Conservation (phyloP, 495 filamentous ascomycete species). For the Aspergillus incahuasiensis region DNA sequence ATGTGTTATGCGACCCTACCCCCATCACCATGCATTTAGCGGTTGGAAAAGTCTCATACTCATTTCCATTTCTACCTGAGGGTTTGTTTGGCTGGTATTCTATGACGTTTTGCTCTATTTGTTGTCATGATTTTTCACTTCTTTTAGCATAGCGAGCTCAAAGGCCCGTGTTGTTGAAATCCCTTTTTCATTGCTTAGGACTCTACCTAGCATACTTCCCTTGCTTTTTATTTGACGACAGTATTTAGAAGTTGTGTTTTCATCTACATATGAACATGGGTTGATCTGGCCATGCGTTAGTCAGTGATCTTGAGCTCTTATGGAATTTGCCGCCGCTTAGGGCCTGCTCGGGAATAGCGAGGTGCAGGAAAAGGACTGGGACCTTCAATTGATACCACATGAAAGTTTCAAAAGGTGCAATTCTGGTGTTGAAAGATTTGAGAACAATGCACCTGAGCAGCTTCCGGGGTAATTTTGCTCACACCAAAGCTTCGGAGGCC, state of each 20-base stretch:
- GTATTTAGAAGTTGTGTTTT: neutral
- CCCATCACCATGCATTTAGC: slow-evolving; percentile 46
- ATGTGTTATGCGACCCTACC: slow-evolving; percentile 42
- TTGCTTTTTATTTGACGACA: slow-evolving; percentile 1
- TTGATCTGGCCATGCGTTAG: neutral
- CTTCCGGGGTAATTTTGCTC: no score
- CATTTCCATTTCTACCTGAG: slow-evolving; percentile 34
- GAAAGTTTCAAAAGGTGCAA: no score
- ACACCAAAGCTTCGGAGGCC: no score
- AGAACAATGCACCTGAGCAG: no score
- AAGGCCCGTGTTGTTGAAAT: slow-evolving; percentile 21
- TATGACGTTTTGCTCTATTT: slow-evolving; percentile 18
- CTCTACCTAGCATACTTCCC: neutral
- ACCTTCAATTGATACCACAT: neutral
- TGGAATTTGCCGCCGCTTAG: neutral
- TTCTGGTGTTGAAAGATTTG: no score
- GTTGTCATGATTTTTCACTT: slow-evolving; percentile 18
- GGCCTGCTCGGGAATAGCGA: neutral
- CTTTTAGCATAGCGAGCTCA: slow-evolving; percentile 27
- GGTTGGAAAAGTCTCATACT: slow-evolving; percentile 43
- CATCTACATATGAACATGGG: neutral
- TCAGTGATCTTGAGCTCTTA: neutral
- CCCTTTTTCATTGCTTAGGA: neutral
- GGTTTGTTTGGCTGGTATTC: slow-evolving; percentile 20
- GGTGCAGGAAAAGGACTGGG: neutral